These are phyloP conservation scores for Apiotrichum laibachii DNA, from an alignment of 1,284 basidiomycete genomes.

Conservation along the genomic window DNA sequence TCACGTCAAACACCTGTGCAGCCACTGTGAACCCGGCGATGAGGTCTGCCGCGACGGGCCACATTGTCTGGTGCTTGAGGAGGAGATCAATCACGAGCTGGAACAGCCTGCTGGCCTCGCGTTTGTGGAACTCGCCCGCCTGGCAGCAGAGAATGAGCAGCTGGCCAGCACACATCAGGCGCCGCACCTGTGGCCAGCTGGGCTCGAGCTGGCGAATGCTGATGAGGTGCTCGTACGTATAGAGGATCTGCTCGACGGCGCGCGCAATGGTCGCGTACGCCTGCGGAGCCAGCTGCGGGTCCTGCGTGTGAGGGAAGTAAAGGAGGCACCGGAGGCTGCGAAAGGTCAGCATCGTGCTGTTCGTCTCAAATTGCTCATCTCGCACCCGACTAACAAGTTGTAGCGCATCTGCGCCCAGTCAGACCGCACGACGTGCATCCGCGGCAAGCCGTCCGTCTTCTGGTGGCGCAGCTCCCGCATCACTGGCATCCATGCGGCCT, in stretches of 20 bases:
- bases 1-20: conserved; percentile 6
- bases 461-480: conserved; percentile 18
- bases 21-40: conserved; percentile 15
- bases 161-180: conserved; percentile 23
- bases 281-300: conserved; percentile 10
- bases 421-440: conserved; percentile 1
- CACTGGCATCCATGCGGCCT: conserved; percentile 22
- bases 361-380: background rate
- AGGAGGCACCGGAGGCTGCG: conserved; percentile 27
- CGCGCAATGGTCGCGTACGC: conserved; percentile 19
- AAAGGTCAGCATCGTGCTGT: too few species aligned
- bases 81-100: conserved; percentile 19
- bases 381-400: conserved; percentile 29
- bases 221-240: conserved; percentile 23
- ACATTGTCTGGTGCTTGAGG: conserved; percentile 11
- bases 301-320: conserved; percentile 17
- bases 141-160: conserved; percentile 25
- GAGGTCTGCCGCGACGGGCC: conserved; percentile 15
- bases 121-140: conserved; percentile 21
- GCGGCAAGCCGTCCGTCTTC: background rate
- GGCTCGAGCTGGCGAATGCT: conserved; percentile 16
- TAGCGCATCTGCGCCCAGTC: conserved; percentile 26
- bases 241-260: conserved; percentile 23
- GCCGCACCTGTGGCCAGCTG: conserved; percentile 28
- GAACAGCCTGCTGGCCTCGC: conserved; percentile 19